Conservation (phyloP, 345 rosid species). For the Syzygium jambos region DNA sequence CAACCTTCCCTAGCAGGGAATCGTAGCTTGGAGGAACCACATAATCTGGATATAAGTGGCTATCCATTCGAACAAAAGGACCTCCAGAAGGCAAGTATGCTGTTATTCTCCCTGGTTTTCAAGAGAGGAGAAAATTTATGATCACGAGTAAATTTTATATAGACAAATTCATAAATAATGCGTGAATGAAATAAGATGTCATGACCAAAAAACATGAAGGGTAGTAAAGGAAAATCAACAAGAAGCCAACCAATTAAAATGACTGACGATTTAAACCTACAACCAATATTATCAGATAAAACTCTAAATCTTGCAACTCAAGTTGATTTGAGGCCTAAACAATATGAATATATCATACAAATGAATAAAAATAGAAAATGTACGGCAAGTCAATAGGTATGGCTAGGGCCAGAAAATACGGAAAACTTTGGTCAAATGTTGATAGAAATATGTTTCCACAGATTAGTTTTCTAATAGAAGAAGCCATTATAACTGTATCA, state of each 20-base stretch:
- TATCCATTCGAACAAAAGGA: slow-evolving; percentile 99
- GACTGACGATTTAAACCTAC: neutral
- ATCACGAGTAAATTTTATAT: neutral
- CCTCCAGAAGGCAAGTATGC: slow-evolving; percentile 98
- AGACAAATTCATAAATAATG: neutral
- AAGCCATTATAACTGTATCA: neutral
- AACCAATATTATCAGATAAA: neutral
- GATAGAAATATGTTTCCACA: neutral
- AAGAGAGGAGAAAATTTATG: neutral
- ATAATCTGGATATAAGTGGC: slow-evolving; percentile 94
- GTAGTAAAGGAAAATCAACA: neutral
- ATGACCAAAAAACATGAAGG: neutral
- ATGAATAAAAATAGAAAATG: neutral
- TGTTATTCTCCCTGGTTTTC: slow-evolving; percentile 70
- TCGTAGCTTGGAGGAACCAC: slow-evolving; percentile 99
- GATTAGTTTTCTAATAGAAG: neutral
- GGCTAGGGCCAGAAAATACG: neutral
- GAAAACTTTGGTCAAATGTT: neutral
- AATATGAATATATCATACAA: neutral
- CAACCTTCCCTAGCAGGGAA: slow-evolving; percentile 95
- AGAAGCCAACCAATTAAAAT: neutral
- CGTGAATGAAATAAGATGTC: neutral
- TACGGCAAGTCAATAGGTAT: neutral
- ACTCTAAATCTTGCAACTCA: neutral
- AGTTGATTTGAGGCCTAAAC: neutral